Base-by-base conservation (phyloP, 2,329 filamentous ascomycete genomes). In the Phaeoacremonium minimum region DNA sequence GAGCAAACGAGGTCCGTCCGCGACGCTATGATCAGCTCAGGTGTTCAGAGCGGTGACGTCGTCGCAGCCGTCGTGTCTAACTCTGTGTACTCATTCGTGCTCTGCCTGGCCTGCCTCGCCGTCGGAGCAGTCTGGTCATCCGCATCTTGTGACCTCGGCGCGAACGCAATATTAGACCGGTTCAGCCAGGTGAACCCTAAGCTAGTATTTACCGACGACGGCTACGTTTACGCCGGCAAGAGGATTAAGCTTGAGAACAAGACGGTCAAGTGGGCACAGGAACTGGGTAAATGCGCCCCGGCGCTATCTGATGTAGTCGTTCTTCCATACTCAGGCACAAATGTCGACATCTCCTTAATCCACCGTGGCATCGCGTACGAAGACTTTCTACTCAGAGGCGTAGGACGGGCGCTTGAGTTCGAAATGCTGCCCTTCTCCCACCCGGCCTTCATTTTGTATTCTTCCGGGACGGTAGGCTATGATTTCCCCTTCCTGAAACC, bases 61-160 rank as follows among this genome's bases (percentile, higher is more conserved):
- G 37, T 46, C 31, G 41, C 41, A 1, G 41, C 35, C 4, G 41
- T 46, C 7, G 32, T 44, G 5, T 36, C 39, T 15, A 46, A 44
- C 18, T 37, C 36, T 14, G 29, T 36, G 4, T 35, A 42, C 9
- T 34, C 44, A 5, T 16, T 46, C 7, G 39, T 42, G 11, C 8
- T 36, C 17, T 42, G 37, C 5, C 37, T 42, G 5, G 44, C 44
- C 3, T 18, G 35, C 3, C 32, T 40, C 5, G 37, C 38, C 4
- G 15, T 46, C 11, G 44, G 44, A 6, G 44, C 44, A 4, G 16
- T 42, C 14, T 46, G 38, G 37, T 44, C 44, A 11, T 36, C 32
- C 11, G 32, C 37, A 7, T 40, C 39, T 11, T 39, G 41, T 7
- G 44, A 46, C 18, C 33, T 44, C 15, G 44, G 44, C 6, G 17